Evolutionary conservation across 2,329 filamentous ascomycete genomes (phyloP).

Genomic region (Arthrobotrys conoides): DNA sequence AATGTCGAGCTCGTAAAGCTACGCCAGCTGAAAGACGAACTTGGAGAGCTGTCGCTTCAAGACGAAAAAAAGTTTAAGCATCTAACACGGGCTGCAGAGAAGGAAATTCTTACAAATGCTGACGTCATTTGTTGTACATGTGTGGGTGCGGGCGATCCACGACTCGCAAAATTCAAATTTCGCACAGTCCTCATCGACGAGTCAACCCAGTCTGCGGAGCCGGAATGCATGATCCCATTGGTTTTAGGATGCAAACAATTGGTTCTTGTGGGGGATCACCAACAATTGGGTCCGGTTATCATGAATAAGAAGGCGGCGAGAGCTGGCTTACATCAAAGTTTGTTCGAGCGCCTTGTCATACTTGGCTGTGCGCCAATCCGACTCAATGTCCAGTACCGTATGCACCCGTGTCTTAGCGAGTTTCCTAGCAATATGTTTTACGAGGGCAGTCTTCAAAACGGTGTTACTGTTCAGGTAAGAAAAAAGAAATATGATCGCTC

Average conservation of each 20-base stretch:
- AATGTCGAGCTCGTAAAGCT: constrained; percentile 94
- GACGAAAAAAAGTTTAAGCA: constrained; percentile 99
- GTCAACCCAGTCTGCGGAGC: constrained; percentile 97
- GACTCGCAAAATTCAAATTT: constrained; percentile 97
- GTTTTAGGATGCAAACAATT: constrained; percentile 98
- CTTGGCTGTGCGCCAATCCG: constrained; percentile 91
- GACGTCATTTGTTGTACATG: constrained; percentile 99
- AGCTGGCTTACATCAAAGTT: constrained; percentile 95
- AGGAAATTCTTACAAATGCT: constrained; percentile 93
- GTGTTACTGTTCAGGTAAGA: constrained; percentile 80
- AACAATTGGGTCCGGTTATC: constrained; percentile 96
- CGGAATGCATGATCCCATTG: constrained; percentile 98
- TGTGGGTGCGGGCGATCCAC: constrained; percentile 94
- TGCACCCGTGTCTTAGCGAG: constrained; percentile 97
- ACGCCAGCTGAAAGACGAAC: constrained; percentile 89
- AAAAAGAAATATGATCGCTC: not conserved
- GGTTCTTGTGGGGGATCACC: constrained; percentile 97
- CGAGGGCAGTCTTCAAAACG: constrained; percentile 95
- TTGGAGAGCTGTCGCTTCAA: constrained; percentile 91
- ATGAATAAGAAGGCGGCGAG: constrained; percentile 99
- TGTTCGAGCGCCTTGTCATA: constrained; percentile 95
- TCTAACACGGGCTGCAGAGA: constrained; percentile 90
- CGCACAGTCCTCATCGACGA: constrained; percentile 98
- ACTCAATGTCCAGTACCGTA: constrained; percentile 96
- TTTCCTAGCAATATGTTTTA: constrained; percentile 99